Evolutionary conservation across 208 protist genomes (phyloP), one percentile per base, ranked within the genome.

Genomic region (Ichthyophonus hoferi): DNA sequence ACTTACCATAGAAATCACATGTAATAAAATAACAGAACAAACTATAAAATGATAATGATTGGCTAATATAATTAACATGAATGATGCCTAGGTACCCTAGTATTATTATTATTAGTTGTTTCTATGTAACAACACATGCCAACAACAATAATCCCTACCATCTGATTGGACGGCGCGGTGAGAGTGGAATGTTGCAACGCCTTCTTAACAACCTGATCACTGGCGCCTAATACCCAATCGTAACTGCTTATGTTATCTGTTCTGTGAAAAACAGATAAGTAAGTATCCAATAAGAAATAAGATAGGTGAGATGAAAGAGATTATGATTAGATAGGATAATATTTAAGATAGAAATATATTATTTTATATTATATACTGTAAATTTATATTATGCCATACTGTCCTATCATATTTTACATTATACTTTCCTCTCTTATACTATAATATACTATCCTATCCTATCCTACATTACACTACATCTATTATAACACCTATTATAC

Each of bases 141-240:
- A n/a, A n/a, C n/a, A n/a, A n/a, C n/a, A n/a, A n/a, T n/a, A n/a
- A n/a, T n/a, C n/a, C n/a, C n/a, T n/a, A n/a, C n/a, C n/a, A n/a
- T n/a, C n/a, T n/a, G n/a, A n/a, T n/a, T n/a, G n/a, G n/a, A n/a
- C n/a, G n/a, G n/a, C n/a, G n/a, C n/a, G n/a, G n/a, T n/a, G n/a
- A 67, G 50, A n/a, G 81, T 58, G 2, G 81, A 58, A 85, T 85
- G 81, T 58, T 85, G 38, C 39, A 0, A 42, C 33, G n/a, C 39
- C 33, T 39, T 14, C 42, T 85, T 85, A 12, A n/a, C 81, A 37
- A 42, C 42, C 3, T 17, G 14, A 34, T 85, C 81, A 85, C 81
- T 85, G n/a, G 81, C 81, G 31, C 81, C 81, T 31, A 85, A 12
- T 38, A 85, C 81, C 12, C 39, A 37, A 58, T 85, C 81, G 39